Conservation (phyloP, 192 early-diverging fungal species). For the Coemansia sp. region DNA sequence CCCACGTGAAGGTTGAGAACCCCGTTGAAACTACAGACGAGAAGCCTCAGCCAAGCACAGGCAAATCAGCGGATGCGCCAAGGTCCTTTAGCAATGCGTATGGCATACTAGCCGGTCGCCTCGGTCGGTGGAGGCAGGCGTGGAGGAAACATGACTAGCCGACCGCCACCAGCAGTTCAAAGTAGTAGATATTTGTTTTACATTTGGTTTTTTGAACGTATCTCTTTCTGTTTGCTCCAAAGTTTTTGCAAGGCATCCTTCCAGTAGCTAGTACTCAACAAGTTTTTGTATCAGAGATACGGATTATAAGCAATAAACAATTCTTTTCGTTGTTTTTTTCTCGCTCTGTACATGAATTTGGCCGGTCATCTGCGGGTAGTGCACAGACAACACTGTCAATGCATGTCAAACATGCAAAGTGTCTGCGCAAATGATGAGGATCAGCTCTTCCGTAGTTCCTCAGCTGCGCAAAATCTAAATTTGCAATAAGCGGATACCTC, state of each 20-base stretch:
- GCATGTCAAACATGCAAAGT: background rate
- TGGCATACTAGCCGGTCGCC: background rate
- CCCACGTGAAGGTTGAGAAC: constrained; percentile 56
- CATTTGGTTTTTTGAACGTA: background rate
- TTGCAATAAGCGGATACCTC: background rate
- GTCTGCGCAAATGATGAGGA: background rate
- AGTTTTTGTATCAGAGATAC: too few relatives aligned
- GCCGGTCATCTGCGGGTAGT: background rate
- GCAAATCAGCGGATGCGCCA: background rate
- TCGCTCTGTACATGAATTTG: background rate
- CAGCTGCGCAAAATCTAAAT: background rate
- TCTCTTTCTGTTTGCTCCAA: too few relatives aligned
- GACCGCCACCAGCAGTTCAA: background rate
- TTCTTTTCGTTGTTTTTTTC: too few relatives aligned
- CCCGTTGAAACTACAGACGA: background rate
- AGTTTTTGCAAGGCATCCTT: too few relatives aligned
- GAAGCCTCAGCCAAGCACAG: too few relatives aligned
- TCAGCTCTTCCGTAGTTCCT: background rate
- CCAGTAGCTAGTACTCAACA: too few relatives aligned
- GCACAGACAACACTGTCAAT: too few relatives aligned
- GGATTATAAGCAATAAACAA: too few relatives aligned
- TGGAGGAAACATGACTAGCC: background rate
- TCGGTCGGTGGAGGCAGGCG: background rate
- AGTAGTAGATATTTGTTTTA: background rate
- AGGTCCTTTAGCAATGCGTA: too few relatives aligned